These are phyloP conservation scores for Xylariomycetidae sp. DNA, from an alignment of 2,329 filamentous ascomycete genomes.

Conservation along the genomic window DNA sequence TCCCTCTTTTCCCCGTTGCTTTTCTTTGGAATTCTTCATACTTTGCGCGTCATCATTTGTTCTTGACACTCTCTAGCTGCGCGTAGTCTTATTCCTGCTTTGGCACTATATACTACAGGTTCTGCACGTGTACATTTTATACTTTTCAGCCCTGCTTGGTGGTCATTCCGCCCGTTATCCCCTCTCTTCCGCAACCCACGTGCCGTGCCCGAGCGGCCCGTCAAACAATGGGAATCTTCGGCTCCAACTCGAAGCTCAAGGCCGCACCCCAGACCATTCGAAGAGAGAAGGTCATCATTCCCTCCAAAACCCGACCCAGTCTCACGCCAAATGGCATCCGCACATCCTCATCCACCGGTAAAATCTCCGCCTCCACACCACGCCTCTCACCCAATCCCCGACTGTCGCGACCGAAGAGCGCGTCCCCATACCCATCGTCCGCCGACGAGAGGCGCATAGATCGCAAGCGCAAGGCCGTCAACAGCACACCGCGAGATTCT, in stretches of 20 bases:
- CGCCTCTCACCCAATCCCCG: conserved; percentile 38
- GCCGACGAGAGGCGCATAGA: conserved; percentile 24
- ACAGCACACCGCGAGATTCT: conserved; percentile 33
- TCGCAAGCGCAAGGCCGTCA: conserved; percentile 46
- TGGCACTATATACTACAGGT: too few relatives aligned
- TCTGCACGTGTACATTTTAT: too few relatives aligned
- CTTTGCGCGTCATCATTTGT: conserved; percentile 1
- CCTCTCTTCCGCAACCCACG: conserved; percentile 1
- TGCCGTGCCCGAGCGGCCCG: conserved; percentile 5
- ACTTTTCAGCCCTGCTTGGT: too few relatives aligned
- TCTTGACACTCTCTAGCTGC: conserved; percentile 1
- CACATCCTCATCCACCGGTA: conserved; percentile 16
- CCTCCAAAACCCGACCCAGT: conserved; percentile 23
- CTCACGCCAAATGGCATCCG: conserved; percentile 12
- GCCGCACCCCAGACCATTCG: conserved; percentile 45
- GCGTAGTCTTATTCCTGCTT: conserved; percentile 1
- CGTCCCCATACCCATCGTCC: conserved; percentile 30
- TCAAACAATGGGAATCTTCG: conserved; percentile 35
- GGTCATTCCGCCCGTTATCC: too few relatives aligned
- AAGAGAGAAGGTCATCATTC: conserved; percentile 48
- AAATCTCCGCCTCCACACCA: conserved; percentile 26
- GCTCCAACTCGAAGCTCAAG: conserved; percentile 46
- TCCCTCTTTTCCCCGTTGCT: conserved; percentile 1
- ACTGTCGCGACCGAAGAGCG: conserved; percentile 33
- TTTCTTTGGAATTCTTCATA: conserved; percentile 2